phyloP scores from a whole-genome alignment of 805 yeast genomes.

The Kodamaea fukazawae region DNA sequence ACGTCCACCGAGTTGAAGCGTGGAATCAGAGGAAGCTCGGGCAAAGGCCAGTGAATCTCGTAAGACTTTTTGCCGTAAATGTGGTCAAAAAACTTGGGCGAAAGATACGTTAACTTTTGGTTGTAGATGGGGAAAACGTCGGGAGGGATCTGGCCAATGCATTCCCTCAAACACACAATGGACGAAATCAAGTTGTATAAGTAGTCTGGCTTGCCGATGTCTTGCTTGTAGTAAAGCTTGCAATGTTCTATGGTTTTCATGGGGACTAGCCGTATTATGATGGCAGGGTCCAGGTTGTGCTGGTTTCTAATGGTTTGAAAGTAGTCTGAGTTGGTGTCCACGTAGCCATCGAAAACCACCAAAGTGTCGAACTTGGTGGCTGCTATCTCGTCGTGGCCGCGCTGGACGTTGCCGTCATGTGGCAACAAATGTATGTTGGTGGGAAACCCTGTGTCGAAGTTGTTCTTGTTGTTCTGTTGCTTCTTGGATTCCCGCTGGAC shows the following conservation, averaged over 20 bases:
- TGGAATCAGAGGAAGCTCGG: constrained; percentile 65
- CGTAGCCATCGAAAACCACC: constrained; percentile 62
- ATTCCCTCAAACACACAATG: constrained; percentile 74
- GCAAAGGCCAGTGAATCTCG: constrained; percentile 64
- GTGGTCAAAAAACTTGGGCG: constrained; percentile 55
- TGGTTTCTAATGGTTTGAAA: constrained; percentile 27
- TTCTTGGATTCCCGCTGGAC: constrained; percentile 47
- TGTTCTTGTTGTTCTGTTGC: constrained; percentile 7
- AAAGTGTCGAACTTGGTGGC: constrained; percentile 52
- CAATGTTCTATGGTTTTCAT: constrained; percentile 84
- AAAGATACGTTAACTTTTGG: constrained; percentile 60
- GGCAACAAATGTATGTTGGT: constrained; percentile 16
- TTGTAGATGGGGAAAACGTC: constrained; percentile 73
- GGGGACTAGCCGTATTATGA: constrained; percentile 69
- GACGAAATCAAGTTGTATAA: constrained; percentile 76
- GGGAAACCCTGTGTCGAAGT: constrained; percentile 3
- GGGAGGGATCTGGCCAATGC: constrained; percentile 79
- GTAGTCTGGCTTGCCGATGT: constrained; percentile 30
- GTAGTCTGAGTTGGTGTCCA: constrained; percentile 40
- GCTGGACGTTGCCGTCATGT: constrained; percentile 13
- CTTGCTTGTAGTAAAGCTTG: constrained; percentile 43
- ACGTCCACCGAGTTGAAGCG: constrained; percentile 70
- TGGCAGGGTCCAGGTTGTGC: constrained; percentile 35
- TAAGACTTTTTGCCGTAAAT: constrained; percentile 10
- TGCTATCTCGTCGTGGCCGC: constrained; percentile 23